Base-by-base conservation (phyloP, 306 rosid genomes). In the Datisca glomerata region DNA sequence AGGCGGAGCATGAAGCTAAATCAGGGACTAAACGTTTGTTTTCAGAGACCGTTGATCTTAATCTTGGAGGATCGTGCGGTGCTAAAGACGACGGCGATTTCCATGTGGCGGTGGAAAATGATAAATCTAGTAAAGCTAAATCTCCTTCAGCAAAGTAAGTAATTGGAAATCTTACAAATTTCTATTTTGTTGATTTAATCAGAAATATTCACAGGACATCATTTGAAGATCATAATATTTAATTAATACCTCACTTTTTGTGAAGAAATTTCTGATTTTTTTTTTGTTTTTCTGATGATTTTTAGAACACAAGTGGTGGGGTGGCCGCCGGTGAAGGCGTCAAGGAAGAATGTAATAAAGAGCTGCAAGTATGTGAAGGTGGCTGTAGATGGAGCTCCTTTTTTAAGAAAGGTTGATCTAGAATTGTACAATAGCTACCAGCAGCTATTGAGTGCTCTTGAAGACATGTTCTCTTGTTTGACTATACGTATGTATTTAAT, bases 311-410 rank as follows among this genome's bases (percentile, higher is more conserved):
- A 73, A 17, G 81, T 67, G 1, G 86, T 80, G 45, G 97, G 97
- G 47, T 89, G 97, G 97, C 97, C 97, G 46, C 97, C 97, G 16
- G 79, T 89, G 57, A 79, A 95, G 56, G 79, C 89, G 0, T 83
- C 76, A 43, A 24, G 97, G 29, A 83, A 24, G 74, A 87, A 71
- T 59, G 51, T 2, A 74, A 63, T 12, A 41, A 60, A 21, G 47
- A 51, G 36, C 9, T 8, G 9, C 36, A 31, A 31, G 36, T 80
- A 83, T 34, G 82, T 89, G 18, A 89, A 89, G 33, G 93, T 89
- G 35, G 74, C 94, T 65, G 76, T 89, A 94, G 97, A 89, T 41
- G 95, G 93, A 3, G 97, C 83, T 33, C 97, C 95, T 1, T 80
- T 79, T 73, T 72, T 89, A 37, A 81, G 97, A 52, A 89, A 89